phyloP scores from a whole-genome alignment of 768 basidiomycete genomes.

The Trametes meyenii region DNA sequence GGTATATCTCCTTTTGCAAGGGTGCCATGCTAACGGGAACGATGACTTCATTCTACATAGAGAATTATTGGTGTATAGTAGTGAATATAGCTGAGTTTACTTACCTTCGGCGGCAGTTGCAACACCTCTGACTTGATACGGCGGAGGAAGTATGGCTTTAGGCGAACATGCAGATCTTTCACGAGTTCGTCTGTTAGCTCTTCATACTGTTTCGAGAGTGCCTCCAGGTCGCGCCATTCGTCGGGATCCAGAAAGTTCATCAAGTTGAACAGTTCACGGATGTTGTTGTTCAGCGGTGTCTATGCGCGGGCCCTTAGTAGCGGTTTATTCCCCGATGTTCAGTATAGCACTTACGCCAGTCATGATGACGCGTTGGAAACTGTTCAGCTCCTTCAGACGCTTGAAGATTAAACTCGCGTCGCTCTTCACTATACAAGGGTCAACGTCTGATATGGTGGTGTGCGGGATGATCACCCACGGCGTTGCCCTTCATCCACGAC shows the following conservation, averaged over 20 bases:
- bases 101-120: slow-evolving; percentile 87
- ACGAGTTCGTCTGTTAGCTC: slow-evolving; percentile 81
- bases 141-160: slow-evolving; percentile 91
- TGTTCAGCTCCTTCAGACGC: slow-evolving; percentile 78
- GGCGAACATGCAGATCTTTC: slow-evolving; percentile 72
- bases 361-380: slow-evolving; percentile 82
- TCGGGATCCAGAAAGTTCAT: slow-evolving; percentile 91
- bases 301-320: slow-evolving; percentile 29
- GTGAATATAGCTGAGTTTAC: not conserved
- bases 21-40: slow-evolving; percentile 88
- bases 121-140: slow-evolving; percentile 93
- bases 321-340: not conserved
- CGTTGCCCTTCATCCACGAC: slow-evolving; percentile 94
- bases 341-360: slow-evolving; percentile 63
- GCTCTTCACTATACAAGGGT: slow-evolving; percentile 67
- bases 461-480: slow-evolving; percentile 50
- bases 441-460: not conserved
- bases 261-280: slow-evolving; percentile 93
- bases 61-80: not conserved
- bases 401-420: slow-evolving; percentile 80
- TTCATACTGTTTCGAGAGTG: slow-evolving; percentile 72
- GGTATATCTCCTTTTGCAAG: slow-evolving; percentile 86
- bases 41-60: slow-evolving; percentile 79
- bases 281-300: slow-evolving; percentile 97
- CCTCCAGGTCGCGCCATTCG: slow-evolving; percentile 76